Conservation (phyloP, 371 early-diverging fungal genomes). For the Dichotomocladium elegans region DNA sequence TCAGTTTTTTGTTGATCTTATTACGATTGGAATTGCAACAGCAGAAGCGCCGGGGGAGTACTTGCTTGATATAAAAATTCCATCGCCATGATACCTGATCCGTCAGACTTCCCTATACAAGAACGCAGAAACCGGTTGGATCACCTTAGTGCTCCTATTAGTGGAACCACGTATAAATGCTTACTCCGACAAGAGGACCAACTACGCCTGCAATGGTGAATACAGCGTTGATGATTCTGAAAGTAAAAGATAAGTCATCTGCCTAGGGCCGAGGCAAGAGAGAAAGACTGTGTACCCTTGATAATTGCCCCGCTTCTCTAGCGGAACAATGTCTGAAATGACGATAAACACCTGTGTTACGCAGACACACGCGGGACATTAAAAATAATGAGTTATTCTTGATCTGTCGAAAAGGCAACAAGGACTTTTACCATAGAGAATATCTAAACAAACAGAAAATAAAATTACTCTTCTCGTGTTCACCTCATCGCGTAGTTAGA, state of each 20-base stretch:
- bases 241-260: background rate
- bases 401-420: too few species aligned
- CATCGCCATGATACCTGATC: background rate
- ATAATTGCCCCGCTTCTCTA: slow-evolving; percentile 54
- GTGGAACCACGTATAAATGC: background rate
- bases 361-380: too few species aligned
- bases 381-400: too few species aligned
- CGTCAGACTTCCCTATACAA: background rate
- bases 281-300: slow-evolving; percentile 32
- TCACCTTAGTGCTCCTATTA: background rate
- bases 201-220: slow-evolving; percentile 35
- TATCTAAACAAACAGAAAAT: background rate
- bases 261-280: background rate
- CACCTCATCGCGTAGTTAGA: background rate
- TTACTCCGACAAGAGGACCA: slow-evolving; percentile 43
- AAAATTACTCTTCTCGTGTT: background rate
- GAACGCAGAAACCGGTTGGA: background rate
- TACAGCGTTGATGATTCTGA: slow-evolving; percentile 22
- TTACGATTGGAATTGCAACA: too few species aligned
- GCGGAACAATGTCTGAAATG: slow-evolving; percentile 56
- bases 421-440: background rate
- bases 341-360: slow-evolving; percentile 54
- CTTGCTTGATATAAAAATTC: background rate
- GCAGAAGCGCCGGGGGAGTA: too few species aligned
- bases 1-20: background rate